Conservation (phyloP, 108 stramenopile genomes). For the Epipyxis sp. region DNA sequence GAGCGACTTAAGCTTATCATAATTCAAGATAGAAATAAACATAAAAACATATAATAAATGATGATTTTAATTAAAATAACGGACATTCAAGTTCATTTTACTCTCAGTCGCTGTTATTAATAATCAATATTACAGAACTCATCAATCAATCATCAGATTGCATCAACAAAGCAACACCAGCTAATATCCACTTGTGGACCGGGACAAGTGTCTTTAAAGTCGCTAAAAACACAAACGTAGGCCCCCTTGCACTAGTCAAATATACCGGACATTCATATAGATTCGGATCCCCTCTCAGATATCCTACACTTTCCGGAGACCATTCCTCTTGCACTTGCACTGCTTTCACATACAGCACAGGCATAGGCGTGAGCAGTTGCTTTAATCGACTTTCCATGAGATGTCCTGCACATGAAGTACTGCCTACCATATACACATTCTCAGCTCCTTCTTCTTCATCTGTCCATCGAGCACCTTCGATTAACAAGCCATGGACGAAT, state of each 20-base stretch:
- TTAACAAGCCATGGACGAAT: constrained; percentile 53
- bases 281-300: constrained; percentile 38
- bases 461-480: constrained; percentile 63
- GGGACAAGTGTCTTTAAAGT: constrained; percentile 35
- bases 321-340: constrained; percentile 47
- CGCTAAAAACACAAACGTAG: constrained; percentile 56
- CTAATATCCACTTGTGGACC: constrained; percentile 34
- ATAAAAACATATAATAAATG: too few relatives aligned
- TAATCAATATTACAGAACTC: too few relatives aligned
- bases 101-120: too few relatives aligned
- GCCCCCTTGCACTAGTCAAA: constrained; percentile 50
- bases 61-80: too few relatives aligned
- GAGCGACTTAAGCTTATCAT: too few relatives aligned
- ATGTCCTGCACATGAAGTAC: constrained; percentile 41
- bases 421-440: neutral
- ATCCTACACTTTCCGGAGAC: constrained; percentile 45
- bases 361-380: constrained; percentile 51
- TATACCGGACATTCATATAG: constrained; percentile 60
- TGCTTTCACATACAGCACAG: constrained; percentile 59
- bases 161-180: constrained; percentile 46
- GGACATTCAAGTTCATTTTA: too few relatives aligned
- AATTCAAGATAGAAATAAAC: too few relatives aligned
- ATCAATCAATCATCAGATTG: constrained; percentile 40
- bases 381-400: constrained; percentile 43
- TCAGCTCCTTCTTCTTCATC: constrained; percentile 30